Percentiles rank a stretch among this genome's conserved stretches.
phyloP scores from a whole-genome alignment of 768 basidiomycete genomes.

The Tephrocybe sp. region DNA sequence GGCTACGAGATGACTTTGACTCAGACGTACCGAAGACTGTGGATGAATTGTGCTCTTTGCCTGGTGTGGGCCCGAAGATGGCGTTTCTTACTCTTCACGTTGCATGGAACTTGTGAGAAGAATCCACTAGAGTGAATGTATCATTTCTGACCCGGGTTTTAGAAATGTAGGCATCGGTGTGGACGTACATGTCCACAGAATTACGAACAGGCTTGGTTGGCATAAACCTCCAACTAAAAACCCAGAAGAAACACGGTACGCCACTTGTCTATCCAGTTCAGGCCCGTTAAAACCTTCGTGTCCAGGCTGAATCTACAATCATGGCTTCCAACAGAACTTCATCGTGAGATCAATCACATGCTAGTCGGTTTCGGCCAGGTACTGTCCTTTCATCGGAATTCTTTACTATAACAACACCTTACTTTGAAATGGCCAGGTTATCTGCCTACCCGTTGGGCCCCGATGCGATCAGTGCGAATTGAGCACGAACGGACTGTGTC shows the following conservation, averaged over 20 bases:
- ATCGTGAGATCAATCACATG: slow-evolving; percentile 75
- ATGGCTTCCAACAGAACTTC: slow-evolving; percentile 76
- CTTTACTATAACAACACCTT: background rate
- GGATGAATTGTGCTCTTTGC: slow-evolving; percentile 83
- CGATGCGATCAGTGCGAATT: slow-evolving; percentile 66
- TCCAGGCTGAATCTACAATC: slow-evolving; percentile 76
- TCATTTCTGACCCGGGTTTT: slow-evolving; percentile 1
- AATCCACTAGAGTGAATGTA: background rate
- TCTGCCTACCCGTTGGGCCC: slow-evolving; percentile 67
- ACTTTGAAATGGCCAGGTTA: slow-evolving; percentile 39
- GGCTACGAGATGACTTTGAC: slow-evolving; percentile 67
- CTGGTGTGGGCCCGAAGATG: slow-evolving; percentile 97
- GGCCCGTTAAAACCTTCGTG: background rate
- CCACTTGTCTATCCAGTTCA: background rate
- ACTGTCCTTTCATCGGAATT: slow-evolving; percentile 7
- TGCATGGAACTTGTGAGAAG: slow-evolving; percentile 77
- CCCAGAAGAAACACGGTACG: slow-evolving; percentile 85
- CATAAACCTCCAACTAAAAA: slow-evolving; percentile 81
- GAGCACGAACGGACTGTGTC: slow-evolving; percentile 56
- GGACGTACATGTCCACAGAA: slow-evolving; percentile 94
- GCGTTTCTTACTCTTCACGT: slow-evolving; percentile 82
- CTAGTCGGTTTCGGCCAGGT: slow-evolving; percentile 89
- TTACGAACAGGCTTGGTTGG: slow-evolving; percentile 93
- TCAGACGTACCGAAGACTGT: slow-evolving; percentile 89
- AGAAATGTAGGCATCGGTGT: slow-evolving; percentile 93